Base-by-base conservation (phyloP, 2,329 filamentous ascomycete genomes). In the Emericellopsis cladophorae region DNA sequence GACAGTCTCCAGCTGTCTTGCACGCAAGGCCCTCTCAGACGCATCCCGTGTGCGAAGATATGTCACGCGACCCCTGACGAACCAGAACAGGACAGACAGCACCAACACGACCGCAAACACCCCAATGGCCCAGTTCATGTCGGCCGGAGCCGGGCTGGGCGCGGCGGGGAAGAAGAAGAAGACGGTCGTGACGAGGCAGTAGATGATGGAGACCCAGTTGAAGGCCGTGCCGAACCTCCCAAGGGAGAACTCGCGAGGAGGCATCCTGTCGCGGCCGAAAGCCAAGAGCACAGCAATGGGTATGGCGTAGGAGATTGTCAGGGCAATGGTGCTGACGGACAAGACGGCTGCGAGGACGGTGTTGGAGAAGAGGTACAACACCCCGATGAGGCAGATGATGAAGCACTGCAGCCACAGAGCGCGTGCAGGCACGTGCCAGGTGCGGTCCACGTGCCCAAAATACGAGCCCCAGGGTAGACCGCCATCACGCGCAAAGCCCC, bases 121-220 rank as follows among this genome's bases (percentile, higher is more conserved):
- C 0, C 60, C 65, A 43, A 68, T 67, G 1, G 66, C 66, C 42
- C 62, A 69, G 46, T 69, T 69, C 66, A 68, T 68, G 42, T 67
- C 62, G 7, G 51, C 53, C 0, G 54, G 48, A 0, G 57, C 46
- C 4, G 65, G 65, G 37, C 57, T 57, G 0, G 65, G 65, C 2
- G 38, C 45, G 1, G 51, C 52, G 0, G 65, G 65, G 44, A 68
- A 68, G 45, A 68, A 61, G 58, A 67, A 67, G 49, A 68, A 66
- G 12, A 68, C 59, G 2, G 62, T 65, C 4, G 64, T 67, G 40
- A 68, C 51, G 39, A 50, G 47, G 47, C 64, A 67, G 47, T 67
- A 68, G 21, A 66, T 46, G 32, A 67, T 53, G 18, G 62, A 64
- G 37, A 65, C 45, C 58, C 61, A 65, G 46, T 65, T 64, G 33